Conservation (phyloP, 1,284 basidiomycete species). For the Cutaneotrichosporon sp. region DNA sequence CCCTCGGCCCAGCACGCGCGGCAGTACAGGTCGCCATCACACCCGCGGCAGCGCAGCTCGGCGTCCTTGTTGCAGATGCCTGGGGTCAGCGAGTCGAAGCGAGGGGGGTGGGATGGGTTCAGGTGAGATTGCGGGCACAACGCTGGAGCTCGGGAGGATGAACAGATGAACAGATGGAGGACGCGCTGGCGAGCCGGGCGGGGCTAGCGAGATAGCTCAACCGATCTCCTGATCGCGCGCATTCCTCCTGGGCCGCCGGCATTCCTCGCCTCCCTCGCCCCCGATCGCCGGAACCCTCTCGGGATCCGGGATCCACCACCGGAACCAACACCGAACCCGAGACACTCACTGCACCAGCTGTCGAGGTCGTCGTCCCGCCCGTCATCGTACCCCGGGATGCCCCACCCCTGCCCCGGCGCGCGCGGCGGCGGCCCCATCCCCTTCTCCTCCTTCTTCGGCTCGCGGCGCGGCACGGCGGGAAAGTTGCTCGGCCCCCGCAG, state of each 20-base stretch:
- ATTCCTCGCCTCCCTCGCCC: background rate
- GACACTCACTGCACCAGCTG: slow-evolving; percentile 50
- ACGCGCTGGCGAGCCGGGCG: background rate
- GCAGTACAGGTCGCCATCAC: slow-evolving; percentile 50
- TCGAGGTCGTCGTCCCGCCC: slow-evolving; percentile 43
- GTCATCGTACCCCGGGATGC: slow-evolving; percentile 42
- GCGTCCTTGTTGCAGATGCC: slow-evolving; percentile 52
- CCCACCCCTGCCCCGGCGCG: slow-evolving; percentile 30
- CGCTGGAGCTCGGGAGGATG: too few species aligned
- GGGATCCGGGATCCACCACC: background rate
- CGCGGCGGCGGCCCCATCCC: slow-evolving; percentile 20
- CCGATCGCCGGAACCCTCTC: background rate
- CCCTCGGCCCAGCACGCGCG: slow-evolving; percentile 41
- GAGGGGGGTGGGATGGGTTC: background rate
- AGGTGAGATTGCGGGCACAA: background rate
- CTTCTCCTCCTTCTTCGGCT: slow-evolving; percentile 10
- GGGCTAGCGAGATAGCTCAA: background rate
- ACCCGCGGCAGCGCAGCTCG: slow-evolving; percentile 40
- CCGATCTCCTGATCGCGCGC: too few species aligned
- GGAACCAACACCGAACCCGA: background rate
- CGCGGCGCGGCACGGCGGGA: slow-evolving; percentile 21
- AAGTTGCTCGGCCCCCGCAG: slow-evolving; percentile 29
- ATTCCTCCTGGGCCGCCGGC: background rate
- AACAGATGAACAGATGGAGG: background rate
- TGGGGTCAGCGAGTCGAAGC: slow-evolving; percentile 22